Evolutionary conservation across 1,139 yeast species (phyloP).

Genomic region (Candida neerlandica): DNA sequence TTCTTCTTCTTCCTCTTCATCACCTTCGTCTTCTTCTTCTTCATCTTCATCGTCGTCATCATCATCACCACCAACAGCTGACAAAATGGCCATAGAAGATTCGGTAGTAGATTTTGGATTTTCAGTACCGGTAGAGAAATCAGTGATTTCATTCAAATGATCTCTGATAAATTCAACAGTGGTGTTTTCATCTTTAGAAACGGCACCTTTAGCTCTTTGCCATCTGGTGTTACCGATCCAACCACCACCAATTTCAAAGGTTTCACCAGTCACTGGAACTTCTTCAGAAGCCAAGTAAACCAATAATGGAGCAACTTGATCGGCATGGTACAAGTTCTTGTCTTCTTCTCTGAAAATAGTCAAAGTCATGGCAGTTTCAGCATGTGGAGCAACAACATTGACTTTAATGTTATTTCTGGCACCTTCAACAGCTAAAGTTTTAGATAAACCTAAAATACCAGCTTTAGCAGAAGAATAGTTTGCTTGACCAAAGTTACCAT

Average conservation of each 20-base stretch:
- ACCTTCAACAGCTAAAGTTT: conserved; percentile 90
- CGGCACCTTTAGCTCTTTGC: conserved; percentile 91
- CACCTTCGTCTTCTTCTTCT: conserved; percentile 53
- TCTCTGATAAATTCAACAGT: conserved; percentile 74
- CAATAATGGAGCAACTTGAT: conserved; percentile 88
- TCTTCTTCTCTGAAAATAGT: conserved; percentile 80
- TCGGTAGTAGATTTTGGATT: conserved; percentile 71
- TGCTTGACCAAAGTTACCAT: conserved; percentile 97
- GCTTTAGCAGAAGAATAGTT: conserved; percentile 94
- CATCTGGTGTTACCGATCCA: conserved; percentile 96
- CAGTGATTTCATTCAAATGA: conserved; percentile 64
- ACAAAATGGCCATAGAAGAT: conserved; percentile 75
- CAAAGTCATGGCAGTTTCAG: conserved; percentile 96
- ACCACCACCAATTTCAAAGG: conserved; percentile 69
- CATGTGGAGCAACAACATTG: conserved; percentile 93
- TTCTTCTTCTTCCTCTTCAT: conserved; percentile 50
- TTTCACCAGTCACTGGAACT: conserved; percentile 52
- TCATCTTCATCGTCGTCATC: conserved; percentile 52
- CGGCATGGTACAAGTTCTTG: conserved; percentile 80
- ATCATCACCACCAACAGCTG: conserved; percentile 59
- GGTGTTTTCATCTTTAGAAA: conserved; percentile 54
- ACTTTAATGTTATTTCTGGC: conserved; percentile 73
- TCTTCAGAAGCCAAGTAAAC: conserved; percentile 77
- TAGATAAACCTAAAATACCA: conserved; percentile 83
- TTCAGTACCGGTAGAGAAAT: conserved; percentile 63